These are phyloP conservation scores for Begonia masoniana DNA, from an alignment of 306 rosid species.

Conservation along the genomic window DNA sequence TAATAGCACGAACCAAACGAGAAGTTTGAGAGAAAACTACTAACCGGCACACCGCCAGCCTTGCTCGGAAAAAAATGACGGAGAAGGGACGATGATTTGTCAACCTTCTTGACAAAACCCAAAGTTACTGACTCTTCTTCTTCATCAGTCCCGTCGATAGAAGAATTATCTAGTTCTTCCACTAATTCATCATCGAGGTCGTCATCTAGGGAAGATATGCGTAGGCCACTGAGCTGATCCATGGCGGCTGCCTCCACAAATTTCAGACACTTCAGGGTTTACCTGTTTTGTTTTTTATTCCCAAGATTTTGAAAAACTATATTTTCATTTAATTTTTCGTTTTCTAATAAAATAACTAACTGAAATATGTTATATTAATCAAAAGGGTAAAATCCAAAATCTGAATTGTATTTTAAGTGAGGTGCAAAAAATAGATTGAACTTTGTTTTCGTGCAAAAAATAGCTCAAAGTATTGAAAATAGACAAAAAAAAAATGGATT, in stretches of 20 bases:
- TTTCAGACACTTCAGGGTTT: too few species aligned
- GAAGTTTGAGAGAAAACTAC: conserved; percentile 6
- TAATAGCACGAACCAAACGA: not conserved
- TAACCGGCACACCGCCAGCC: conserved; percentile 86
- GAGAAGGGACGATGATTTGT: conserved; percentile 34
- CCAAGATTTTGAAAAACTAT: too few species aligned
- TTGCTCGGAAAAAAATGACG: conserved; percentile 72
- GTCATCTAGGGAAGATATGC: conserved; percentile 27
- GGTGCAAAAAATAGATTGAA: too few species aligned
- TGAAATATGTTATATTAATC: too few species aligned
- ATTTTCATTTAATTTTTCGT: too few species aligned
- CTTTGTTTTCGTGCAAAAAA: too few species aligned
- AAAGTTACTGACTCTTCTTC: conserved; percentile 39
- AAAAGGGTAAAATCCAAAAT: too few species aligned
- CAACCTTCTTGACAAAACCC: conserved; percentile 53
- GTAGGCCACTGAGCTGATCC: conserved; percentile 28
- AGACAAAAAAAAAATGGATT: too few species aligned
- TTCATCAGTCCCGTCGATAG: conserved; percentile 13
- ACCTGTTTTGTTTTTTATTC: too few species aligned
- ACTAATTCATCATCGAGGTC: conserved; percentile 6
- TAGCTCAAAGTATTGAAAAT: too few species aligned
- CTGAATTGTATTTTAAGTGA: too few species aligned
- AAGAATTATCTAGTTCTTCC: conserved; percentile 12
- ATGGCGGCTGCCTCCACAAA: conserved; percentile 5
- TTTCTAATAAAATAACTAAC: too few species aligned